Conservation (phyloP, 371 early-diverging fungal genomes). For the Mortierella sp. region DNA sequence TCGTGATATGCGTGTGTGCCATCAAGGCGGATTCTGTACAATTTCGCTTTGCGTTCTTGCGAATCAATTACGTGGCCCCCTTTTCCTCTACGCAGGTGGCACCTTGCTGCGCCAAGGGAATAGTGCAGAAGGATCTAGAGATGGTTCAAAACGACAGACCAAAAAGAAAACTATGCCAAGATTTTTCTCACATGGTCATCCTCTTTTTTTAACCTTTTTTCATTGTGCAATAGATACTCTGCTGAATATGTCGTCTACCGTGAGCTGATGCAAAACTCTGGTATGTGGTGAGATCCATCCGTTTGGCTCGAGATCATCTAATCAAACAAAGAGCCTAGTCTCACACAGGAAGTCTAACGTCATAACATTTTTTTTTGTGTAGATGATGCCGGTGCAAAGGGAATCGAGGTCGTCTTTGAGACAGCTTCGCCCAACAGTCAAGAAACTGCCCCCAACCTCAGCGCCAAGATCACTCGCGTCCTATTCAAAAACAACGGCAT, state of each 20-base stretch:
- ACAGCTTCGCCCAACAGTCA: slow-evolving; percentile 59
- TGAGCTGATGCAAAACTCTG: slow-evolving; percentile 87
- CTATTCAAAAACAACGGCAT: slow-evolving; percentile 90
- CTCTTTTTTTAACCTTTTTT: neutral
- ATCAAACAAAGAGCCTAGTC: neutral
- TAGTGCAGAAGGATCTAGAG: neutral
- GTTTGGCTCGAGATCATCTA: neutral
- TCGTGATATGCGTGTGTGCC: neutral
- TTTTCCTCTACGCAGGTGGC: neutral
- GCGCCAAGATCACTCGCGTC: slow-evolving; percentile 72
- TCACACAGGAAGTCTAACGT: neutral
- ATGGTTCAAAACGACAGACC: neutral
- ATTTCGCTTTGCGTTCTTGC: neutral
- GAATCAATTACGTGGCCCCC: slow-evolving; percentile 15
- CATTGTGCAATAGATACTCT: slow-evolving; percentile 65
- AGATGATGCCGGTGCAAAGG: slow-evolving; percentile 77
- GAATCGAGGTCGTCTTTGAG: slow-evolving; percentile 71
- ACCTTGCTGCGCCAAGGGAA: neutral
- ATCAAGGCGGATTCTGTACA: neutral
- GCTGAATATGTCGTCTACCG: slow-evolving; percentile 84
- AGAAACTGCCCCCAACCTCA: slow-evolving; percentile 61
- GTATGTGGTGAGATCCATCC: slow-evolving; percentile 21
- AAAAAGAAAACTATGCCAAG: neutral
- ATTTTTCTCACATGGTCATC: neutral
- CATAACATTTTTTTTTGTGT: neutral